Base-by-base conservation (phyloP, 306 rosid genomes). In the Cucumis cinereus region DNA sequence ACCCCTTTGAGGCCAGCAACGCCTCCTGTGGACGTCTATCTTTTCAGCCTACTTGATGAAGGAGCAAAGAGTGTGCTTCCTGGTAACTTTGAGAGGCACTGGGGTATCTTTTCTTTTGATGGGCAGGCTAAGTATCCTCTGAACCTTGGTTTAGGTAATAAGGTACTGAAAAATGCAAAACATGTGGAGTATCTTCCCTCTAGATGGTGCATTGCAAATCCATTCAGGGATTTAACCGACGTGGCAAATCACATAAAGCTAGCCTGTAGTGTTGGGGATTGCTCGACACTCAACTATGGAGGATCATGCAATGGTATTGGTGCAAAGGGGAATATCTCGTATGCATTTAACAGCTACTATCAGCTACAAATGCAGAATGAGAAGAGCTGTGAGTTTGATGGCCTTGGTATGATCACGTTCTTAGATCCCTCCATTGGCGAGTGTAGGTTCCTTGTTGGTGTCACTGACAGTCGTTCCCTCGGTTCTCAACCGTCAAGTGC, bases 321-420 rank as follows among this genome's bases (percentile, higher is more conserved):
- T 1, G 90, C 79, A 12, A 91, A 89, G 85, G 98, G 96, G 77
- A 94, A 94, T 5, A 80, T 92, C 79, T 94, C 98, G 1, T 94
- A 94, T 76, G 97, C 98, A 47, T 94, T 94, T 77, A 94, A 94
- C 85, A 90, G 97, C 82, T 94, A 89, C 84, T 94, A 94, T 85
- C 98, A 94, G 92, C 84, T 89, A 55, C 92, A 83, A 64, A 86
- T 87, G 96, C 98, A 94, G 79, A 85, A 91, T 14, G 86, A 83
- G 28, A 52, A 63, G 71, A 94, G 97, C 89, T 94, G 98, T 10
- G 83, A 90, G 66, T 94, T 94, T 74, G 97, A 89, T 70, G 97
- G 98, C 38, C 90, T 91, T 75, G 98, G 93, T 49, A 78, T 92
- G 85, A 88, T 94, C 61, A 91, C 98, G 15, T 94, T 84, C 82